These are phyloP conservation scores for Trichophyton mentagrophytes DNA, from an alignment of 2,329 filamentous ascomycete genomes.

Conservation along the genomic window DNA sequence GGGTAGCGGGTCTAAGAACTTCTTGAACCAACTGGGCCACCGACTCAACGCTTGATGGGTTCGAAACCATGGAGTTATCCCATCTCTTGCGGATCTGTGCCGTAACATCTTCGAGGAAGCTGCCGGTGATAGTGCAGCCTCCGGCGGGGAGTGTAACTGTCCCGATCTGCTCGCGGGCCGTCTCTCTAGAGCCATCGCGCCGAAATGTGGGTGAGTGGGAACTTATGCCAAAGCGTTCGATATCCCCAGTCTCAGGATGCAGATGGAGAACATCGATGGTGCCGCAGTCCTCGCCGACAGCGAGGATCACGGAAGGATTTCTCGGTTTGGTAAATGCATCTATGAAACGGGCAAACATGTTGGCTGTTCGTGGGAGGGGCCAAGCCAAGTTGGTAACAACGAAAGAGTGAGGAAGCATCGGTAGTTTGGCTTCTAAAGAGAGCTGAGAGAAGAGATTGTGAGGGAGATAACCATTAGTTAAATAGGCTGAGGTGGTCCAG, in stretches of 20 bases:
- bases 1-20: conserved; percentile 9
- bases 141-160: conserved; percentile 8
- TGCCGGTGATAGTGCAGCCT: background rate
- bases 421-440: background rate
- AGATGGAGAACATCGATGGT: conserved; percentile 8
- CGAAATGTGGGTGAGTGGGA: conserved; percentile 4
- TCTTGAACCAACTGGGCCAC: conserved; percentile 6
- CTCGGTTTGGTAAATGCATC: background rate
- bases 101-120: conserved; percentile 9
- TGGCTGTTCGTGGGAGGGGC: background rate
- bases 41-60: background rate
- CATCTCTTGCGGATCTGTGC: conserved; percentile 8
- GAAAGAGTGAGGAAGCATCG: background rate
- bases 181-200: conserved; percentile 6
- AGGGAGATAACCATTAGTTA: no score
- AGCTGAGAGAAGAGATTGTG: background rate
- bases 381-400: background rate
- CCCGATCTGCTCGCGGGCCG: conserved; percentile 10
- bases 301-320: conserved; percentile 5
- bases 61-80: conserved; percentile 7
- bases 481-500: no score
- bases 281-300: conserved; percentile 2
- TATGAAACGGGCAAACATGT: background rate
- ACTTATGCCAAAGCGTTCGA: conserved; percentile 10
- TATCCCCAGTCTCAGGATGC: conserved; percentile 9